A percentile compares a stretch with the other conserved stretches of the same genome.
Conservation (phyloP, 2,329 filamentous ascomycete species). For the Colletotrichum brevisporum region DNA sequence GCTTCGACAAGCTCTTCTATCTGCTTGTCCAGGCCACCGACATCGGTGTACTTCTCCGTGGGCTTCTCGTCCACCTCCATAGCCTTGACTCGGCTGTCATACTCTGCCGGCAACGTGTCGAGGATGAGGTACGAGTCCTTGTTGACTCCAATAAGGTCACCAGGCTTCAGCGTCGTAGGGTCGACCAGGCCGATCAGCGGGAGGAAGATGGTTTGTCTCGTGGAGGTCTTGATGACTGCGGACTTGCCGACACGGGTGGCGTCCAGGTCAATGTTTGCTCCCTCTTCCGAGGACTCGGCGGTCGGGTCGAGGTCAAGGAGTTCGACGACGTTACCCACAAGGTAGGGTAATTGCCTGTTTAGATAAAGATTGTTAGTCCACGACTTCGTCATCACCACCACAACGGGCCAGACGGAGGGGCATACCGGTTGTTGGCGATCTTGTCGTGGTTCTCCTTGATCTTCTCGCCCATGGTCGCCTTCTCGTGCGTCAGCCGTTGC, state of each 20-base stretch:
- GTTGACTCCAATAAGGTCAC: constrained; percentile 97
- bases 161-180: constrained; percentile 93
- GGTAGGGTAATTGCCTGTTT: constrained; percentile 93
- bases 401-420: constrained; percentile 16
- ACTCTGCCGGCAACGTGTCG: constrained; percentile 96
- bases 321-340: constrained; percentile 98
- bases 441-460: constrained; percentile 99
- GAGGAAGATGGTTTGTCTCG: constrained; percentile 97
- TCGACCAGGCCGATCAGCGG: constrained; percentile 97
- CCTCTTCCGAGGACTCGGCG: constrained; percentile 95
- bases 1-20: constrained; percentile 99
- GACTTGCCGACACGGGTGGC: constrained; percentile 97
- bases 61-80: constrained; percentile 99
- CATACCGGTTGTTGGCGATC: constrained; percentile 97
- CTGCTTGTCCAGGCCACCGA: constrained; percentile 97
- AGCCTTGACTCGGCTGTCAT: constrained; percentile 98
- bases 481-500: constrained; percentile 94
- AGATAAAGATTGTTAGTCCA: constrained; percentile 40
- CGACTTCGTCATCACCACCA: constrained; percentile 13
- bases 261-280: constrained; percentile 98
- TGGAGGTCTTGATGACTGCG: constrained; percentile 99
- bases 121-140: constrained; percentile 99
- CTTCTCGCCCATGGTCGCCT: constrained; percentile 96
- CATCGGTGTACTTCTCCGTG: constrained; percentile 98
- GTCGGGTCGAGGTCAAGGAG: constrained; percentile 96